Conservation (phyloP, 2,329 filamentous ascomycete species). For the Emydomyces testavorans region DNA sequence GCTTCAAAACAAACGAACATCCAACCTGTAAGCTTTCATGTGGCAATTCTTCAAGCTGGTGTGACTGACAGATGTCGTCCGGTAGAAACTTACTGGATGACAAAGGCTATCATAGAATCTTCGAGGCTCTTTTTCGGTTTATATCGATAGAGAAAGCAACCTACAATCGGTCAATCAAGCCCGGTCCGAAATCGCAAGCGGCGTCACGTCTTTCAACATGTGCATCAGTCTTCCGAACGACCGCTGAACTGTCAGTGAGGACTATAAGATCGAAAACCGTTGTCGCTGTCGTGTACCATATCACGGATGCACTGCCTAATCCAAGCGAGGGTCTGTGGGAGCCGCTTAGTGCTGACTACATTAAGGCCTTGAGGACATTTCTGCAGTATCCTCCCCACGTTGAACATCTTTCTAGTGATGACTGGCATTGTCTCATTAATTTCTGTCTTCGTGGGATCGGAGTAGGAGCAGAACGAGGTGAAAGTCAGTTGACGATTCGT, state of each 20-base stretch:
- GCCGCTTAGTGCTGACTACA: slow-evolving; percentile 63
- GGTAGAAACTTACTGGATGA: slow-evolving; percentile 48
- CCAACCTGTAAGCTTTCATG: slow-evolving; percentile 26
- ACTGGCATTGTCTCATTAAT: slow-evolving; percentile 58
- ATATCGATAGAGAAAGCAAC: slow-evolving; percentile 57
- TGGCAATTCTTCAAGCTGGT: not conserved
- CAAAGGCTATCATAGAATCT: slow-evolving; percentile 68
- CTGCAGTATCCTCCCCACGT: slow-evolving; percentile 64
- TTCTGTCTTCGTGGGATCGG: slow-evolving; percentile 57
- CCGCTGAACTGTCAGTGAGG: slow-evolving; percentile 56
- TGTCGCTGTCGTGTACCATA: slow-evolving; percentile 67
- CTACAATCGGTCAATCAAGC: slow-evolving; percentile 47
- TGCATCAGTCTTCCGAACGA: slow-evolving; percentile 58
- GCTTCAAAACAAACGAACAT: slow-evolving; percentile 39
- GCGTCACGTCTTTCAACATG: slow-evolving; percentile 53
- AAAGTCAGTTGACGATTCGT: slow-evolving; percentile 24
- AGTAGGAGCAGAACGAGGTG: slow-evolving; percentile 20
- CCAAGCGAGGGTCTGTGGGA: slow-evolving; percentile 53
- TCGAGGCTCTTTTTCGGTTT: slow-evolving; percentile 66
- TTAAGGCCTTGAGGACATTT: slow-evolving; percentile 60
- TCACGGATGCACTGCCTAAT: slow-evolving; percentile 60
- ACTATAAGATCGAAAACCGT: slow-evolving; percentile 66
- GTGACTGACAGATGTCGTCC: slow-evolving; percentile 8
- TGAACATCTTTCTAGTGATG: slow-evolving; percentile 59
- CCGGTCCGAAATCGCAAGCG: slow-evolving; percentile 41